phyloP scores from a whole-genome alignment of 75 land plant species.

The Cupressus sempervirens region DNA sequence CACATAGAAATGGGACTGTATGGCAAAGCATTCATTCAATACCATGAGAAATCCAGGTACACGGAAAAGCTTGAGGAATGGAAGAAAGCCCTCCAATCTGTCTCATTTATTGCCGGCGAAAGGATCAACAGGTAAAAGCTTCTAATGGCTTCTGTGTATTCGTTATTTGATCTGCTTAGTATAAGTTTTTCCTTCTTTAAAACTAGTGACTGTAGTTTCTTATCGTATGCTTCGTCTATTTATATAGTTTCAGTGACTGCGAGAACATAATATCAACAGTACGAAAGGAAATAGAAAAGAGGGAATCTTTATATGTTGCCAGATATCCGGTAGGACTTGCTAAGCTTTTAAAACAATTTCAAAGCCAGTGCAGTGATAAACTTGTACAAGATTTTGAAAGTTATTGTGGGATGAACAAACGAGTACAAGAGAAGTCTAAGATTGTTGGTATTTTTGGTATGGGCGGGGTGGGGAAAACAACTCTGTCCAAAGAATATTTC shows the following conservation, averaged over 20 bases:
- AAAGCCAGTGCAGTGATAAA: background rate
- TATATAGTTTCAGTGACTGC: no score
- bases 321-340: background rate
- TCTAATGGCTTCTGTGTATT: background rate
- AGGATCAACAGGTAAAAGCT: no score
- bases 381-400: background rate
- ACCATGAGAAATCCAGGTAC: background rate
- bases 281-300: background rate
- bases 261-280: background rate
- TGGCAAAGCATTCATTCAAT: background rate
- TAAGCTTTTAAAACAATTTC: background rate
- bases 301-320: background rate
- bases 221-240: no score
- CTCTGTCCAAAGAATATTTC: background rate
- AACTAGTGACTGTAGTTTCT: background rate
- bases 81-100: background rate
- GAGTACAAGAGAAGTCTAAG: background rate
- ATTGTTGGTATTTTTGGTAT: background rate
- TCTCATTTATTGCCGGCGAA: background rate
- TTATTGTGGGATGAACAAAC: background rate
- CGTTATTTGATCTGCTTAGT: background rate
- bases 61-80: background rate
- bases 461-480: background rate
- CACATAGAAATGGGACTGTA: background rate
- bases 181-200: background rate